These are phyloP conservation scores for Fomitopsis serialis DNA, from an alignment of 768 basidiomycete genomes.

Conservation along the genomic window DNA sequence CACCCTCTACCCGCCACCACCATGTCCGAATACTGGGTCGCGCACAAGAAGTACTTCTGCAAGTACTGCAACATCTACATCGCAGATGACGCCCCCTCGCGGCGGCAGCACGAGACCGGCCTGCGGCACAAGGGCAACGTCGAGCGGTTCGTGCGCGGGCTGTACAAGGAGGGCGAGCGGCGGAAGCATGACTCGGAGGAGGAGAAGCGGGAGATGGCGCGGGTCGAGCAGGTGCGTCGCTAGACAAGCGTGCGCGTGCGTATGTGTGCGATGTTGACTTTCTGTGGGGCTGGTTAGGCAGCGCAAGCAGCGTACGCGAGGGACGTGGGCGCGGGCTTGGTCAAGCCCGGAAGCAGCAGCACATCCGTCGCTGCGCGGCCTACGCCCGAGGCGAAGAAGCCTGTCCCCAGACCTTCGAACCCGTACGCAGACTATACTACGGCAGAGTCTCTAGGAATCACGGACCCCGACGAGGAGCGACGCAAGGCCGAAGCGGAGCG, in stretches of 20 bases:
- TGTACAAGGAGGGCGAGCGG: conserved; percentile 92
- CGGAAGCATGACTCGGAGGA: conserved; percentile 80
- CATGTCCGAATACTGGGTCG: conserved; percentile 93
- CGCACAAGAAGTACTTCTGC: conserved; percentile 89
- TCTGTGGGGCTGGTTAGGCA: conserved; percentile 51
- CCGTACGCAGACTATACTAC: conserved; percentile 86
- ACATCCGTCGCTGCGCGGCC: conserved; percentile 26
- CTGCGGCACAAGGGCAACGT: conserved; percentile 91
- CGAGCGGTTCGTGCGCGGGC: conserved; percentile 84
- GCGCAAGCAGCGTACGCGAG: conserved; percentile 76
- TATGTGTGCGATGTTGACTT: no score
- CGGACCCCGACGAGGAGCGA: conserved; percentile 70
- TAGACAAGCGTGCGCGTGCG: no score
- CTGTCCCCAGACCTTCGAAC: conserved; percentile 47
- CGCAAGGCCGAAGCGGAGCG: conserved; percentile 54
- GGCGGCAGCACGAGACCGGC: conserved; percentile 89
- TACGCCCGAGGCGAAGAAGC: conserved; percentile 30
- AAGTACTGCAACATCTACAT: conserved; percentile 98
- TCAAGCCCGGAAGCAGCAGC: conserved; percentile 32
- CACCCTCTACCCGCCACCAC: background rate
- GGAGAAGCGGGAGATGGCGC: conserved; percentile 80
- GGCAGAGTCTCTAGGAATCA: conserved; percentile 75
- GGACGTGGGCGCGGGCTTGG: conserved; percentile 68
- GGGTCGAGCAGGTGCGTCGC: conserved; percentile 71
- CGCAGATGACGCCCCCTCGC: conserved; percentile 90